Conservation (phyloP, 2,329 filamentous ascomycete species). For the Fusarium decemcellulare region DNA sequence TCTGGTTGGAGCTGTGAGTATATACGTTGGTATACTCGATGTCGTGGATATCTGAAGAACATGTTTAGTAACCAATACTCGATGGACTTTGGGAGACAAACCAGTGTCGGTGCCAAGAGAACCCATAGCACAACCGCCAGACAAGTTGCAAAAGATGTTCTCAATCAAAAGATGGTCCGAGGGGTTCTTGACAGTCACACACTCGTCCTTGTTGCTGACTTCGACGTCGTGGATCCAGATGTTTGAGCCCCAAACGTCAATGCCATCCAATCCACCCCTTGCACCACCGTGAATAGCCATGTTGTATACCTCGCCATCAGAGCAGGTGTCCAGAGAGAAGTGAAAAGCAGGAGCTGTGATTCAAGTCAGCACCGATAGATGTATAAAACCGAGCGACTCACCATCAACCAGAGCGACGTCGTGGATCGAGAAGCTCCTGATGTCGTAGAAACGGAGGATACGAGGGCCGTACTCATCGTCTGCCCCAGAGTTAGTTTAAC, state of each 20-base stretch:
- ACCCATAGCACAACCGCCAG: slow-evolving; percentile 39
- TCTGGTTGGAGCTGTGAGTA: slow-evolving; percentile 40
- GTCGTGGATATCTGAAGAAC: slow-evolving; percentile 23
- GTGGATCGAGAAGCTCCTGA: slow-evolving; percentile 38
- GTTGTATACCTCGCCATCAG: slow-evolving; percentile 37
- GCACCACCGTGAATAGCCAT: slow-evolving; percentile 38
- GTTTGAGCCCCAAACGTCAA: slow-evolving; percentile 39
- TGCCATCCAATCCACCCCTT: slow-evolving; percentile 33
- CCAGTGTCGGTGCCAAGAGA: slow-evolving; percentile 25
- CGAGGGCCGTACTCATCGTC: slow-evolving; percentile 36
- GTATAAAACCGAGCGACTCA: neutral
- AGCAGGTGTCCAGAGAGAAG: slow-evolving; percentile 37
- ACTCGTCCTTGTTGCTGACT: slow-evolving; percentile 44
- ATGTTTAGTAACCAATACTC: neutral
- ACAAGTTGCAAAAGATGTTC: slow-evolving; percentile 43
- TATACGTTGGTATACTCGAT: slow-evolving; percentile 42
- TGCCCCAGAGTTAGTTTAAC: slow-evolving; percentile 4
- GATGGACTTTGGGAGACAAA: neutral
- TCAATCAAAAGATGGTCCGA: slow-evolving; percentile 40
- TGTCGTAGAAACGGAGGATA: slow-evolving; percentile 34
- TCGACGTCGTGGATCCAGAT: slow-evolving; percentile 41
- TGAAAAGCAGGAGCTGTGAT: slow-evolving; percentile 30
- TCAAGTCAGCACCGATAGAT: neutral
- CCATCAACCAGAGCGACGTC: slow-evolving; percentile 38
- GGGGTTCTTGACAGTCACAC: slow-evolving; percentile 40